A percentile compares a stretch with the other conserved stretches of the same genome.
phyloP scores from a whole-genome alignment of 2,329 filamentous ascomycete species.

The Alternaria brassicae region DNA sequence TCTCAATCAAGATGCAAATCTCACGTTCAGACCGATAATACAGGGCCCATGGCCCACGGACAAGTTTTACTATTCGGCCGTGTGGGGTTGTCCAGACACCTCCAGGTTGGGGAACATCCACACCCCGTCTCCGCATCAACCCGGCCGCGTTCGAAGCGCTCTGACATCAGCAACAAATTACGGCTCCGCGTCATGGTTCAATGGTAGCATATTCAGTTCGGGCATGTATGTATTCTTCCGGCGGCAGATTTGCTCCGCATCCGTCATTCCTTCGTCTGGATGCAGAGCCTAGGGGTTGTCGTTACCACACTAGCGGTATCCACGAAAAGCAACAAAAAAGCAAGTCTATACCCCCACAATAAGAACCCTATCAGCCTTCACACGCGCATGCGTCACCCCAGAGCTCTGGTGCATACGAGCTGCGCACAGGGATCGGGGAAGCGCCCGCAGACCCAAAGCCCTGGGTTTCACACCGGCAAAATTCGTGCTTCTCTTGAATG shows the following conservation, averaged over 20 bases:
- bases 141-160: constrained; percentile 12
- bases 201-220: constrained; percentile 13
- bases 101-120: constrained; percentile 24
- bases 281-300: constrained; percentile 1
- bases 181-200: constrained; percentile 10
- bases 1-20: constrained; percentile 22
- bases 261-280: constrained; percentile 16
- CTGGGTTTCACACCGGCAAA: constrained; percentile 29
- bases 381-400: constrained; percentile 23
- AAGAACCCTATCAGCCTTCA: constrained; percentile 9
- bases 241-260: constrained; percentile 21
- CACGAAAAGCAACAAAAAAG: constrained; percentile 24
- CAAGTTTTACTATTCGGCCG: constrained; percentile 23
- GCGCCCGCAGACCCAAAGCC: constrained; percentile 31
- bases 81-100: constrained; percentile 28
- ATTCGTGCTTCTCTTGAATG: constrained; percentile 20
- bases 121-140: constrained; percentile 13
- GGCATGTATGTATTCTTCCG: constrained; percentile 19
- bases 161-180: constrained; percentile 28
- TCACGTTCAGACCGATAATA: constrained; percentile 28
- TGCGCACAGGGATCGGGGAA: constrained; percentile 30
- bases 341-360: constrained; percentile 20
- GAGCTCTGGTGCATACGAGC: constrained; percentile 17
- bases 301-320: constrained; percentile 26
- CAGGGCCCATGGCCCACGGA: constrained; percentile 21